phyloP scores from a whole-genome alignment of 116 monocot species.

The Phalaenopsis hybrid region DNA sequence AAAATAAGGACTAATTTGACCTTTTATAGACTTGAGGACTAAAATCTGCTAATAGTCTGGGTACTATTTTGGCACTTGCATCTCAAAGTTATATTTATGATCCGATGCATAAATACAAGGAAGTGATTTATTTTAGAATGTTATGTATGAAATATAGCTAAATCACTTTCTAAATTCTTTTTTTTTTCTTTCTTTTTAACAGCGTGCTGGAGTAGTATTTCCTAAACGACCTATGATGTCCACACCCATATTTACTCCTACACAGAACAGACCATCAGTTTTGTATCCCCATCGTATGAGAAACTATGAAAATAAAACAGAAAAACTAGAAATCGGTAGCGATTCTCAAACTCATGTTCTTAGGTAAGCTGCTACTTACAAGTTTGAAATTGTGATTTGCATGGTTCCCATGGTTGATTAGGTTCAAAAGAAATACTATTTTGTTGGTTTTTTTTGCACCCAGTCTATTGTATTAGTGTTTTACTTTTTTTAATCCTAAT shows the following conservation, averaged over 20 bases:
- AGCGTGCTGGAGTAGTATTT: constrained; percentile 88
- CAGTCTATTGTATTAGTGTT: neutral
- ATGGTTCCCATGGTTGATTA: neutral
- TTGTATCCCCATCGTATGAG: constrained; percentile 21
- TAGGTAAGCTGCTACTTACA: constrained; percentile 8
- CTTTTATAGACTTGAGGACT: neutral
- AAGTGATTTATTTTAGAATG: neutral
- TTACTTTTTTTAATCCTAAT: neutral
- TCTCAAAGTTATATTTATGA: neutral
- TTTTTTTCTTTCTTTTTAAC: constrained; percentile 11
- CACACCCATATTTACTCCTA: constrained; percentile 25
- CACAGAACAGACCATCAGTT: constrained; percentile 18
- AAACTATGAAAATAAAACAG: constrained; percentile 21
- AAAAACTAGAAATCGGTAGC: constrained; percentile 19
- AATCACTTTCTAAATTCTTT: neutral
- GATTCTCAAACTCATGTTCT: constrained; percentile 19
- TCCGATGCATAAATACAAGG: neutral
- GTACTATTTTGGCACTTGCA: no score
- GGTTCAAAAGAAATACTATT: neutral
- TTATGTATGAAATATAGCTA: neutral
- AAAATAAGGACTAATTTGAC: no score
- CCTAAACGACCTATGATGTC: constrained; percentile 42
- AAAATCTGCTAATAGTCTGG: neutral
- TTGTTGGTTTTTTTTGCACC: neutral
- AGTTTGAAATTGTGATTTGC: neutral